Conservation (phyloP, 73 alveolate genomes). For the Tetrahymena elliotti region DNA sequence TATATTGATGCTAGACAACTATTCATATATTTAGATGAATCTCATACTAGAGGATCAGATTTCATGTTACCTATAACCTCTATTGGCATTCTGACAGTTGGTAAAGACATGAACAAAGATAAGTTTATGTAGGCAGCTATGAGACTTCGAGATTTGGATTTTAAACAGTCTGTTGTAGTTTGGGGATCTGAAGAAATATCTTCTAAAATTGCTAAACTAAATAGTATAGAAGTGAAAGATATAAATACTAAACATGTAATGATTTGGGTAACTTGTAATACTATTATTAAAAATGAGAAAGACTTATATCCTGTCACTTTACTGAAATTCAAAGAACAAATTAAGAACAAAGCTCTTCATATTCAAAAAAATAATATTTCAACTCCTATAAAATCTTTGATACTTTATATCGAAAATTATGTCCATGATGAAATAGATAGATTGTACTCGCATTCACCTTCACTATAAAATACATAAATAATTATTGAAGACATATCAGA, state of each 20-base stretch:
- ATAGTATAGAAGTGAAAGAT: background rate
- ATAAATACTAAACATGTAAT: background rate
- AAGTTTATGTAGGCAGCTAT: conserved; percentile 37
- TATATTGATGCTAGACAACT: conserved; percentile 3
- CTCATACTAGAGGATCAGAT: conserved; percentile 50
- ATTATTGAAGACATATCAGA: background rate
- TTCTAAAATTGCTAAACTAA: background rate
- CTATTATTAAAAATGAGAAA: background rate
- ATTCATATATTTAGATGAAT: conserved; percentile 39
- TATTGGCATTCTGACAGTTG: conserved; percentile 34
- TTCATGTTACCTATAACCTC: conserved; percentile 17
- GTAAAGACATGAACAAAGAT: conserved; percentile 36
- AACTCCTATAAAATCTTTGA: background rate
- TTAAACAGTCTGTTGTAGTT: conserved; percentile 17
- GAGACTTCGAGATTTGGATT: conserved; percentile 35
- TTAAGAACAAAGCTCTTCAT: background rate
- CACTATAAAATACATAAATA: background rate
- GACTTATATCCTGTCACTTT: background rate
- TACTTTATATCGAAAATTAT: background rate
- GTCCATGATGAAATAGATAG: background rate
- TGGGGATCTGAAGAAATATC: conserved; percentile 18
- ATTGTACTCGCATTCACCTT: background rate
- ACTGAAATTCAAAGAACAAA: background rate
- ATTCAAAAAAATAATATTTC: background rate
- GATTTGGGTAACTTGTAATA: background rate